Base-by-base conservation (phyloP, 208 protist genomes). In the Trypanosoma congolense region DNA sequence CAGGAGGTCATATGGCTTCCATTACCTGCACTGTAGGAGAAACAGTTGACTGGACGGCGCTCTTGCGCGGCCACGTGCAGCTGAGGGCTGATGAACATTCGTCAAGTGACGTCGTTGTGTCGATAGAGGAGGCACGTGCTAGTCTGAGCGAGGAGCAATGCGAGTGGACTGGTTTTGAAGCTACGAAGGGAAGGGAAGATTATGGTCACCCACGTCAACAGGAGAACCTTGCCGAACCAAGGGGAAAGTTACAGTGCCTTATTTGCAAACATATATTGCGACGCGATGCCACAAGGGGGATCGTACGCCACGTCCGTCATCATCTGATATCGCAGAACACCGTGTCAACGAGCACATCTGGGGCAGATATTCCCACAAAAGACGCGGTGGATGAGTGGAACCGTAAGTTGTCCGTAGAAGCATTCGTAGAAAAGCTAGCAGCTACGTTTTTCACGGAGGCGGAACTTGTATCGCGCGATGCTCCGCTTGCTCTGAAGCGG, bases 1-100 rank as follows among this genome's bases (percentile, higher is more conserved):
- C 73, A 9, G 65, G 79, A 12, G 89, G 89, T 1, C 67, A 82
- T 42, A 72, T 92, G 40, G 70, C 69, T 2, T 89, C 73, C 40
- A 57, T 95, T 31, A 65, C 73, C 8, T 93, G 83, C 51, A 59
- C 68, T n/a, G 75, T 93, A 1, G 74, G 53, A 21, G 26, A 41
- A 14, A 36, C 51, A 21, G 60, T 86, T 41, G 45, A 86, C 36
- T 95, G 88, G 85, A 24, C 16, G 3, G 16, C 38, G 14, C 48
- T 88, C 5, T 61, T 92, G 24, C 56, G 63, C 14, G 69, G 73
- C 3, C 77, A 89, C 56, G 75, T 87, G 10, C 62, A 54, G 16
- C 66, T 70, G 6, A 53, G 53, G 22, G 56, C 58, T 10, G 70
- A 72, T 6, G 41, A 30, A 9, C 12, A 12, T 12, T 24, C 10